Conservation (phyloP, 192 early-diverging fungal species). For the Linderina pennispora region DNA sequence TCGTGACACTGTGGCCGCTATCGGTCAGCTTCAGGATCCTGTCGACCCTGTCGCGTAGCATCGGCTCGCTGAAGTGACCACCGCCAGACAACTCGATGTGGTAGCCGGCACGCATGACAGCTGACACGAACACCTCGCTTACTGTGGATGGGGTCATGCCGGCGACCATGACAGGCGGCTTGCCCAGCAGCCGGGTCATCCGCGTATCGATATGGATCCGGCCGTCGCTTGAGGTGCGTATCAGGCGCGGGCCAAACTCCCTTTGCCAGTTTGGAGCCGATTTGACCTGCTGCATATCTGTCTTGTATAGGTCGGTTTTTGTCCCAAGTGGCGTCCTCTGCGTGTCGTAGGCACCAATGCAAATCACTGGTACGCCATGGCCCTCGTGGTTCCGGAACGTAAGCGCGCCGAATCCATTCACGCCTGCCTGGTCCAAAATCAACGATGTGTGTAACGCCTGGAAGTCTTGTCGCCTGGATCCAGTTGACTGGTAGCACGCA, state of each 20-base stretch:
- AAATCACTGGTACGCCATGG: constrained; percentile 53
- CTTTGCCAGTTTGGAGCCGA: constrained; percentile 78
- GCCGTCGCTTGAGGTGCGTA: constrained; percentile 42
- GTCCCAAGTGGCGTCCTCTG: constrained; percentile 56
- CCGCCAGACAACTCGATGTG: constrained; percentile 84
- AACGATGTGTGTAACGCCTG: constrained; percentile 67
- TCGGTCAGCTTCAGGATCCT: too few relatives aligned
- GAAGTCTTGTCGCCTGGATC: constrained; percentile 49
- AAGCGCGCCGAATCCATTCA: constrained; percentile 73
- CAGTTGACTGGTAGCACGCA: constrained; percentile 55
- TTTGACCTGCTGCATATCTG: constrained; percentile 55
- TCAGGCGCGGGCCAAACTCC: constrained; percentile 69
- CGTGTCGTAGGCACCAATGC: not conserved
- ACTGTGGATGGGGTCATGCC: constrained; percentile 91
- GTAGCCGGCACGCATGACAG: constrained; percentile 81
- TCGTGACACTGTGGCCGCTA: constrained; percentile 77
- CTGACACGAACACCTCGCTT: constrained; percentile 66
- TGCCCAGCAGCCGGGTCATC: constrained; percentile 73
- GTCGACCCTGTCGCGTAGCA: constrained; percentile 67
- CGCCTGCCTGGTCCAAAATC: constrained; percentile 83
- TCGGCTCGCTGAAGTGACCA: constrained; percentile 75
- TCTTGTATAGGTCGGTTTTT: constrained; percentile 67
- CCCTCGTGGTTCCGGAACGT: constrained; percentile 84
- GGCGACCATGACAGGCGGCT: constrained; percentile 83
- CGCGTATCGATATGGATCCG: constrained; percentile 80